Conservation (phyloP, 305 asterid genomes). For the Solanum hybrid region DNA sequence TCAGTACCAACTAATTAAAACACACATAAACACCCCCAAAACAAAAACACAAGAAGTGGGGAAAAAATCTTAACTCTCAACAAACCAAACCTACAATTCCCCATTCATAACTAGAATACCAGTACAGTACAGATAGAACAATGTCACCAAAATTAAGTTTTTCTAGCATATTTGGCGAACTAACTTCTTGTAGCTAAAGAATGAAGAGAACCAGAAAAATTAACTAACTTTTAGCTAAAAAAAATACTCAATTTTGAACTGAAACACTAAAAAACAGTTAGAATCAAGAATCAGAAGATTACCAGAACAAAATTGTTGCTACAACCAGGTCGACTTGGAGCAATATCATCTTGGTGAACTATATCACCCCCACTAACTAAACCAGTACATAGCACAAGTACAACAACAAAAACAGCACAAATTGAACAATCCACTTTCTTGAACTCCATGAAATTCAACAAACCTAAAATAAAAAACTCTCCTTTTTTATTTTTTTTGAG, state of each 20-base stretch:
- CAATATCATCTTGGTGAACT: conserved; percentile 75
- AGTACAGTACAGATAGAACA: background rate
- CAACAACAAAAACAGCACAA: conserved; percentile 32
- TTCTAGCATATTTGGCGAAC: background rate
- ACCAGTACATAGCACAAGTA: conserved; percentile 38
- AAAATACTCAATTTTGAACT: background rate
- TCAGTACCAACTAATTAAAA: background rate
- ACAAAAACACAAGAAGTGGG: background rate
- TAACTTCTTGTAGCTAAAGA: background rate
- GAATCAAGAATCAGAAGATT: conserved; percentile 13
- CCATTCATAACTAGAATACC: background rate
- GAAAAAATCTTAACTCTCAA: background rate
- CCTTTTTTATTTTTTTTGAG: background rate
- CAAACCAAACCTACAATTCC: background rate
- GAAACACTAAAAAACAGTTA: background rate
- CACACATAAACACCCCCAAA: background rate
- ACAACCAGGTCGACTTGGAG: conserved; percentile 84
- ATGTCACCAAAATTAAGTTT: background rate
- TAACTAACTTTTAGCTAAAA: background rate
- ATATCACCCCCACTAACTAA: conserved; percentile 68
- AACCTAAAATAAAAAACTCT: background rate
- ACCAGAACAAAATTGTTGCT: conserved; percentile 86
- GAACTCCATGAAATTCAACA: conserved; percentile 29
- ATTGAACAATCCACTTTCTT: conserved; percentile 33
- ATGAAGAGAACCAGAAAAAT: background rate